These are phyloP conservation scores for Botryotinia globosa DNA, from an alignment of 2,329 filamentous ascomycete species.

Conservation along the genomic window DNA sequence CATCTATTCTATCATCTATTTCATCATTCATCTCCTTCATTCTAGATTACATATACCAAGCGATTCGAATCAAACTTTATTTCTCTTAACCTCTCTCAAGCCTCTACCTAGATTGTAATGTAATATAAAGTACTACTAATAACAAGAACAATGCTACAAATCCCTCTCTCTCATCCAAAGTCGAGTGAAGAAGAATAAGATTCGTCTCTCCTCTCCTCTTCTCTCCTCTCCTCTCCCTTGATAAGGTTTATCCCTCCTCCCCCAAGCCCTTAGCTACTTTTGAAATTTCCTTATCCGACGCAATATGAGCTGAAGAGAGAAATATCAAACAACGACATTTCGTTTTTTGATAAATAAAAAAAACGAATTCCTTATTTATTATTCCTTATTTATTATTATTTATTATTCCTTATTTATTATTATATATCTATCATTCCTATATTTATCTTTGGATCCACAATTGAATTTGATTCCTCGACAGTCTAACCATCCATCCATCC, in stretches of 20 bases:
- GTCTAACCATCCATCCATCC: neutral
- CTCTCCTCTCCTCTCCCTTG: neutral
- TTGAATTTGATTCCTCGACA: neutral
- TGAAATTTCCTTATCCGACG: conserved; percentile 1
- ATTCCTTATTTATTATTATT: neutral
- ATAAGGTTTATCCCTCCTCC: conserved; percentile 2
- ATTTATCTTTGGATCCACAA: neutral
- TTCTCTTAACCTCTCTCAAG: neutral
- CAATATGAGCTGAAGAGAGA: conserved; percentile 1
- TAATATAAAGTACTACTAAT: neutral
- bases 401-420: neutral
- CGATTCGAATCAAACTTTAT: neutral
- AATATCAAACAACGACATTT: neutral
- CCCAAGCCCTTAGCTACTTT: neutral
- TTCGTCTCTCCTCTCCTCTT: neutral
- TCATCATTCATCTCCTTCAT: too few relatives aligned
- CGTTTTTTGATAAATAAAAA: neutral
- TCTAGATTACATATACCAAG: neutral
- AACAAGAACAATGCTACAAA: neutral
- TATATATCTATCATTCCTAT: neutral
- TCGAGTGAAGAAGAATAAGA: neutral
- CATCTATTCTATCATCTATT: neutral
- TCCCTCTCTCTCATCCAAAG: neutral
- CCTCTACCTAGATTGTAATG: neutral
- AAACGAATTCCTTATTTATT: neutral